A percentile compares a stretch with the other conserved stretches of the same genome.
Conservation (phyloP, 2,329 filamentous ascomycete species). For the Whalleya microplaca region DNA sequence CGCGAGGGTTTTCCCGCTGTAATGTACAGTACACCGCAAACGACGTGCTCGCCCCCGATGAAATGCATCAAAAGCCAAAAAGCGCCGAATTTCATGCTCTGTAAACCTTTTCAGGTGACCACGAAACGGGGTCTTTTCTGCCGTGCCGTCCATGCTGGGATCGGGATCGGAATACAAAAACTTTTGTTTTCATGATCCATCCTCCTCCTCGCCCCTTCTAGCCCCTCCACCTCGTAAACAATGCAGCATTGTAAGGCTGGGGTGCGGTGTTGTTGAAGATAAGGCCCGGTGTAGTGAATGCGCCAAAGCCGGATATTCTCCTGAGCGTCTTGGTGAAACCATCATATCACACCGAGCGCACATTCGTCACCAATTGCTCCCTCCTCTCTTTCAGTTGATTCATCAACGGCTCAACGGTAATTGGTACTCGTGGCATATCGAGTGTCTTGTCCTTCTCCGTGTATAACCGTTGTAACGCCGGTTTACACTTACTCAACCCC, state of each 20-base stretch:
- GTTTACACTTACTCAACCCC: background rate
- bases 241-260: background rate
- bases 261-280: background rate
- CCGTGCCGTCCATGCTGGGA: background rate
- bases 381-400: slow-evolving; percentile 2
- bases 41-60: background rate
- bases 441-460: background rate
- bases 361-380: slow-evolving; percentile 3
- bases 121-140: background rate
- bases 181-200: too few species aligned
- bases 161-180: background rate
- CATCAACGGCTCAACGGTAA: background rate
- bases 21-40: background rate
- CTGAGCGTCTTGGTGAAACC: slow-evolving; percentile 7
- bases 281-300: slow-evolving; percentile 12
- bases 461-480: background rate
- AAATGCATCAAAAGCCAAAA: background rate
- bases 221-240: background rate
- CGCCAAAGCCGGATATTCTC: slow-evolving; percentile 2
- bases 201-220: too few species aligned
- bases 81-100: background rate
- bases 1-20: too few species aligned
- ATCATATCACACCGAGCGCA: slow-evolving; percentile 6
- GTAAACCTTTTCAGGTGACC: background rate
- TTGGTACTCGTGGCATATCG: background rate